These are phyloP conservation scores for Mucor sp. DNA, from an alignment of 371 early-diverging fungal genomes.

Conservation along the genomic window DNA sequence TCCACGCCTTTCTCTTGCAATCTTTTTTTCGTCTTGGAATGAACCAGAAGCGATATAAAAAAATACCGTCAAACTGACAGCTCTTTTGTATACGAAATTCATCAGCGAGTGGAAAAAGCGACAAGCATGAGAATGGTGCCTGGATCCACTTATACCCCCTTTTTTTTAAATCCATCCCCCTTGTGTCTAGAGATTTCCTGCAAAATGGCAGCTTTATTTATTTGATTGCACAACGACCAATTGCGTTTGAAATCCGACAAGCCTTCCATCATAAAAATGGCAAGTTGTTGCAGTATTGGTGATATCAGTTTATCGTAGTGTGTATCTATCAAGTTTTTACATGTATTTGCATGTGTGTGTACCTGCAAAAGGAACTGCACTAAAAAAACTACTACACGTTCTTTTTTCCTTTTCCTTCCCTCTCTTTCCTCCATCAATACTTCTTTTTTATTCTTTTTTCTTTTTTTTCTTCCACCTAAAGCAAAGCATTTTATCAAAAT, in stretches of 20 bases:
- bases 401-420: neutral
- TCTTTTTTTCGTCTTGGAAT: neutral
- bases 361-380: neutral
- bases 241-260: neutral
- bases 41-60: neutral
- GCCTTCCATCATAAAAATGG: neutral
- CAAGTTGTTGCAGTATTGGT: neutral
- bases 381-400: neutral
- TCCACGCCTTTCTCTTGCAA: too few species aligned
- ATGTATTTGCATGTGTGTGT: neutral
- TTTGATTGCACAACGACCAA: neutral
- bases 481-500: slow-evolving; percentile 44
- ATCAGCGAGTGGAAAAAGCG: too few species aligned
- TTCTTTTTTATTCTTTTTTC: too few species aligned
- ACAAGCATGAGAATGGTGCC: neutral
- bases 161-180: neutral
- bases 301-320: neutral
- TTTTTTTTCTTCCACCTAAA: neutral
- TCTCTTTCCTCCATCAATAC: neutral
- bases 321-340: neutral
- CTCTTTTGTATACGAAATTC: too few species aligned
- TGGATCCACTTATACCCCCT: neutral
- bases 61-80: too few species aligned
- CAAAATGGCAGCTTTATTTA: slow-evolving; percentile 1
- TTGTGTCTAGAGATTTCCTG: neutral